Evolutionary conservation across 2,329 filamentous ascomycete genomes (phyloP).

Genomic region (Trichoderma gracile): DNA sequence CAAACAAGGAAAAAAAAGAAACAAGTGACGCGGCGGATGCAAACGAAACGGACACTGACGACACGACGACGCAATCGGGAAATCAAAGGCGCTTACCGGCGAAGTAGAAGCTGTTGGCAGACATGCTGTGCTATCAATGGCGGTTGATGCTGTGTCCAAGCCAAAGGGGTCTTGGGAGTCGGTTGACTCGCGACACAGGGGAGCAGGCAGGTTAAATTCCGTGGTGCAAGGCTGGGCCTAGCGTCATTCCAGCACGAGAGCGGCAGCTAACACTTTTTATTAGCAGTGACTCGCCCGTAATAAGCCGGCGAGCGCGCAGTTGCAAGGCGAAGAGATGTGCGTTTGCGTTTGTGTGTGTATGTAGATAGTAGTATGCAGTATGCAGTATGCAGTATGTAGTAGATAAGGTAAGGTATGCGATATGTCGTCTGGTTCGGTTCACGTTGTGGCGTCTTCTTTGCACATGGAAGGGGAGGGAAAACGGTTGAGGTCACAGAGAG

Average conservation of each 20-base stretch:
- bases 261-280: slow-evolving; percentile 13
- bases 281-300: background rate
- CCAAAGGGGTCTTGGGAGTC: slow-evolving; percentile 22
- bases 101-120: slow-evolving; percentile 23
- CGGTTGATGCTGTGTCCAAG: background rate
- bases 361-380: no score
- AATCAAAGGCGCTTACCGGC: slow-evolving; percentile 19
- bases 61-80: slow-evolving; percentile 4
- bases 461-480: no score
- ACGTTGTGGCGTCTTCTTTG: no score
- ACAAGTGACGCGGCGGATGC: no score
- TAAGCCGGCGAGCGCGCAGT: no score
- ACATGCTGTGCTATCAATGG: slow-evolving; percentile 24
- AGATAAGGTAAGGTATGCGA: no score
- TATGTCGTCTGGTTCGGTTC: no score
- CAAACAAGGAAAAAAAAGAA: no score
- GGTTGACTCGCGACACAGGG: slow-evolving; percentile 21
- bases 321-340: no score
- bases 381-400: no score
- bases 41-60: background rate
- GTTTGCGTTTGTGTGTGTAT: no score
- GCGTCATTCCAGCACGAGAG: slow-evolving; percentile 37
- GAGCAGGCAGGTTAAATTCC: slow-evolving; percentile 36
- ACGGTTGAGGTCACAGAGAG: no score
- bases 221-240: slow-evolving; percentile 34